Base-by-base conservation (phyloP, 768 basidiomycete genomes). In the Zangia roseola region DNA sequence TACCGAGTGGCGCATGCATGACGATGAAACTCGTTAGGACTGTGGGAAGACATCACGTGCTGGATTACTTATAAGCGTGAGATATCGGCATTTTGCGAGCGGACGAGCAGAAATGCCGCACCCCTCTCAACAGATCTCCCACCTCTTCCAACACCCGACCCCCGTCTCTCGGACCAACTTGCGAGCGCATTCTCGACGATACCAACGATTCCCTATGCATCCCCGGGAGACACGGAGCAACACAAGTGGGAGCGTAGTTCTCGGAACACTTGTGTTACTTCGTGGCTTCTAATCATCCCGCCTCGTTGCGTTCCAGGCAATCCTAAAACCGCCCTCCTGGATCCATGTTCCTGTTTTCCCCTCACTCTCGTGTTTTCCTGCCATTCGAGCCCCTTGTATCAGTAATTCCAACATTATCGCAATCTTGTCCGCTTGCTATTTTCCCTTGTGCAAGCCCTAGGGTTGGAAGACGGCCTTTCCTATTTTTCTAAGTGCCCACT, bases 211-310 rank as follows among this genome's bases (percentile, higher is more conserved):
- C 31, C 14, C 14, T 31, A 10, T 10, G 12, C 28, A 3, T 10
- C 9, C 28, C 12, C 10, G 28, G 31, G 45, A 40, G 55, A 47
- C 56, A 59, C 61, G 36, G 47, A 13, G 50, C 50, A 53, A 44
- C 54, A 66, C 66, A 61, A 64, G 68, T 63, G 73, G 69, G 74
- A 76, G 76, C 74, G 76, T 59, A 65, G 74, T 75, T 51, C 76
- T 77, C 71, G 62, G 49, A 68, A 74, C 71, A 63, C 70, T 67
- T 67, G 71, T 66, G 31, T 44, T 56, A 47, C 41, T 17, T 43
- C 50, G 57, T 64, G 56, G 45, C 54, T n/a, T 40, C 21, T 19
- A 20, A 31, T 16, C 7, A 4, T 16, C 36, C 23, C 10, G 38
- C 19, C 7, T 16, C 39, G 6, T 10, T 25, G 16, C n/a, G 16